A percentile compares a stretch with the other conserved stretches of the same genome.
Conservation (phyloP, 176 grass and related monocot species). For the Cenchrus americanus region DNA sequence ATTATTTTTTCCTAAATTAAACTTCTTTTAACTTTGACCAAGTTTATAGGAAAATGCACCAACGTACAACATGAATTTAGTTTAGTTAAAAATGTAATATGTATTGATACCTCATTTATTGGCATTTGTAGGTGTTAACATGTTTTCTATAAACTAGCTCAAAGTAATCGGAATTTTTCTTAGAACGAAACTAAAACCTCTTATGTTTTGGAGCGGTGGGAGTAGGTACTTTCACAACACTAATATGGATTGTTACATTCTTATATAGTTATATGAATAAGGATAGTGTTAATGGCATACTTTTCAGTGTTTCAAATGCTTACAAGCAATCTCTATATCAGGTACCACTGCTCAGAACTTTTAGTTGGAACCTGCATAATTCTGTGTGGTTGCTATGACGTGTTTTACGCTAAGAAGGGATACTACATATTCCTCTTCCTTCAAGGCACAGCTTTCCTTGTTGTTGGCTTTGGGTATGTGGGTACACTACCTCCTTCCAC, state of each 20-base stretch:
- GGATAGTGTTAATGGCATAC: not conserved
- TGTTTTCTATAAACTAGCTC: not conserved
- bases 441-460: constrained; percentile 74
- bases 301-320: constrained; percentile 31
- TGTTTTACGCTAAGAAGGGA: constrained; percentile 63
- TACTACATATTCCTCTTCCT: constrained; percentile 82
- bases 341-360: constrained; percentile 75
- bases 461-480: constrained; percentile 74
- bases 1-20: not conserved
- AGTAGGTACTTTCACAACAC: not conserved
- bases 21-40: not conserved
- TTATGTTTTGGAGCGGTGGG: not conserved
- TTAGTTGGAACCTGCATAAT: constrained; percentile 65
- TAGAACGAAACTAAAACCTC: not conserved
- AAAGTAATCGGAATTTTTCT: not conserved
- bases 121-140: not conserved
- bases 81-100: not conserved
- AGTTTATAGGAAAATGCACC: not conserved
- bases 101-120: not conserved
- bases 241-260: not conserved
- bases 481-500: constrained; percentile 57
- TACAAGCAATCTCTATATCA: constrained; percentile 41
- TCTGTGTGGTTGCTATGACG: constrained; percentile 71
- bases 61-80: not conserved
- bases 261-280: not conserved